Base-by-base conservation (phyloP, 2,329 filamentous ascomycete species). In the Onygenales sp. region DNA sequence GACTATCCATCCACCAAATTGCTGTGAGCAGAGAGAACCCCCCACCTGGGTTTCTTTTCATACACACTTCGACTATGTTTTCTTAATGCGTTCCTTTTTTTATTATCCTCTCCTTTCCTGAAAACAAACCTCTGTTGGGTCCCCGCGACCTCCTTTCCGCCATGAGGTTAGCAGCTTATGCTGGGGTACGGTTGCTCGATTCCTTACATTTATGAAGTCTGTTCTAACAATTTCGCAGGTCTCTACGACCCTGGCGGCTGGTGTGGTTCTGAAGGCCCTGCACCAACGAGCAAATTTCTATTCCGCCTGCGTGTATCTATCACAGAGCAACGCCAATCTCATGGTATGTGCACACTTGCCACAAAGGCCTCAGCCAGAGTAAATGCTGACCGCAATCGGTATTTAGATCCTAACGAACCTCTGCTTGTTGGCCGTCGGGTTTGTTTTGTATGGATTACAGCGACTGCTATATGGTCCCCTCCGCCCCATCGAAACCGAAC, bases 261-360 rank as follows among this genome's bases (percentile, higher is more conserved):
- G 84, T 63, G 90, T 95, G 55, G 79, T 96, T 56, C 73, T 95
- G 54, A 93, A 91, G 67, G 92, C 93, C 57, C 92, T 97, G 72
- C 87, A 93, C 66, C 88, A 97, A 74, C 84, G 93, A 59, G 86
- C 93, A 58, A 98, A 98, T 73, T 98, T 97, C 78, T 98, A 98
- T 75, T 94, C 92, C 52, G 91, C 93, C 60, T 93, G 90, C 74
- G 93, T 98, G 48, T 95, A 97, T 72, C 83, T 98, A 49, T 88
- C 91, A 42, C 92, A 97, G 72, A 96, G 90, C 71, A 97, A 93
- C 74, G 85, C 94, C 63, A 97, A 92, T 67, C 77, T 97, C 51
- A 87, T 97, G 82, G 88, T 93, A 70, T 40, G 46, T 49, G 36
- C 21, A 32, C 11, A 36, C 10, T 31, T 14, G 46, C 33, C 33